phyloP scores from a whole-genome alignment of 2,329 filamentous ascomycete species.

The Colletotrichum eleusines region DNA sequence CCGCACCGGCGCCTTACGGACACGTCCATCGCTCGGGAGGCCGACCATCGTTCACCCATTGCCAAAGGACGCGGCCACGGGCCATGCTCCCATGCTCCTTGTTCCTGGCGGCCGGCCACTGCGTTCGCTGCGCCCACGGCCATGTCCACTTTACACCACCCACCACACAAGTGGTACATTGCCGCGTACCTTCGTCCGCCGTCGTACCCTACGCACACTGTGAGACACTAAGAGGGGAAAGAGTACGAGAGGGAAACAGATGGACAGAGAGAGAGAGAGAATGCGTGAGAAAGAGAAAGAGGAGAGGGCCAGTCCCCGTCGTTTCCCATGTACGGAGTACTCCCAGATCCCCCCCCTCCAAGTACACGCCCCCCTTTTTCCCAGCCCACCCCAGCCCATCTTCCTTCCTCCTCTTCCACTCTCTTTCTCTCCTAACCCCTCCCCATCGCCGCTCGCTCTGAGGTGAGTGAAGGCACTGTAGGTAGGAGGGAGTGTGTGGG shows the following conservation, averaged over 20 bases:
- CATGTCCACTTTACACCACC: constrained; percentile 22
- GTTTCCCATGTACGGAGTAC: constrained; percentile 6
- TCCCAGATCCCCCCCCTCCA: not conserved
- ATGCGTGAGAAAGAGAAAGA: not conserved
- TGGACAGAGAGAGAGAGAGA: not conserved
- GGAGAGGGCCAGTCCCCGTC: not conserved
- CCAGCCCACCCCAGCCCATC: constrained; percentile 25
- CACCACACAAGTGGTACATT: constrained; percentile 10
- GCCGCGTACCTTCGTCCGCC: not conserved
- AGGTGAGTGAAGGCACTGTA: constrained; percentile 14
- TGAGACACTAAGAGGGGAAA: constrained; percentile 12
- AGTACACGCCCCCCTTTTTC: constrained; percentile 10
- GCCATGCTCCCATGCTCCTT: constrained; percentile 40
- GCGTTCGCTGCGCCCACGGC: constrained; percentile 12
- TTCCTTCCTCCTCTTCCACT: constrained; percentile 14
- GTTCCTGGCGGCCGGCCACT: constrained; percentile 38
- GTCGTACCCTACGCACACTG: constrained; percentile 26
- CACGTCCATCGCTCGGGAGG: constrained; percentile 38
- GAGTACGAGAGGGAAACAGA: constrained; percentile 5
- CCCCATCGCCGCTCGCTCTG: constrained; percentile 8
- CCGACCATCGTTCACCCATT: constrained; percentile 36
- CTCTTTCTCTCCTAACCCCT: constrained; percentile 14
- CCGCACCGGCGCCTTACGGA: constrained; percentile 37
- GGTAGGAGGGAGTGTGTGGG: constrained; percentile 26
- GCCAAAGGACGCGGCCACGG: constrained; percentile 36